Conservation (phyloP, 1,284 basidiomycete genomes). For the Afroboletus lepidellus region DNA sequence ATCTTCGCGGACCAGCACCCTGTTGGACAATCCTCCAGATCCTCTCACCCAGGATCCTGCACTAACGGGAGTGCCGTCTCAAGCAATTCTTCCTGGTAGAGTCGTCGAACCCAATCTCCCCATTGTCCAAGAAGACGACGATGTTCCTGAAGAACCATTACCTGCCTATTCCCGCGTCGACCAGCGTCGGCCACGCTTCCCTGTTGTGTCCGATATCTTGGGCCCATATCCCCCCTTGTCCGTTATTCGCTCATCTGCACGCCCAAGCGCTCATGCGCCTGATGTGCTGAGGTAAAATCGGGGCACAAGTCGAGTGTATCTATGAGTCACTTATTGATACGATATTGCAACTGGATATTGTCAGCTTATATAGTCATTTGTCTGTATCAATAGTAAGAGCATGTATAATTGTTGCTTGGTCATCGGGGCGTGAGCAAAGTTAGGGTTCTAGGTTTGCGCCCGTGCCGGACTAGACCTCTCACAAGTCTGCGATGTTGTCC, state of each 20-base stretch:
- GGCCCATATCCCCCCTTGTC: conserved; percentile 33
- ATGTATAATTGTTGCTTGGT: conserved; percentile 15
- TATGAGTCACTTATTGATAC: conserved; percentile 10
- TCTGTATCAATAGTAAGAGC: neutral
- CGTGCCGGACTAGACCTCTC: neutral
- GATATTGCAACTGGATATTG: too few relatives aligned
- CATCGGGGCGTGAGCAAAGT: conserved; percentile 4
- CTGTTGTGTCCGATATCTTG: conserved; percentile 15
- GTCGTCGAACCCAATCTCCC: conserved; percentile 2
- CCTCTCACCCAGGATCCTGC: conserved; percentile 14
- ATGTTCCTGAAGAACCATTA: conserved; percentile 10
- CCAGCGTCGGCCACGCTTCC: conserved; percentile 14
- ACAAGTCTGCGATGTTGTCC: conserved; percentile 19
- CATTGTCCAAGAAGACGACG: neutral
- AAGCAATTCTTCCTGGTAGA: neutral
- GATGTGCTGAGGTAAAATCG: neutral
- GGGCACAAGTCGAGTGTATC: neutral
- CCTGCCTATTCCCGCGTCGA: conserved; percentile 31
- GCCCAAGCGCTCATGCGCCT: neutral
- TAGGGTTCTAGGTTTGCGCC: neutral
- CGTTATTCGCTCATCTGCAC: conserved; percentile 5
- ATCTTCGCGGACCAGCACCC: neutral
- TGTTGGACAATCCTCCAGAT: neutral
- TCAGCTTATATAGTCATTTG: neutral
- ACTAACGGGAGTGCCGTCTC: conserved; percentile 20